Evolutionary conservation across 495 filamentous ascomycete genomes (phyloP), one percentile per base, ranked within the genome.

Genomic region (Sphaerosporella brunnea): DNA sequence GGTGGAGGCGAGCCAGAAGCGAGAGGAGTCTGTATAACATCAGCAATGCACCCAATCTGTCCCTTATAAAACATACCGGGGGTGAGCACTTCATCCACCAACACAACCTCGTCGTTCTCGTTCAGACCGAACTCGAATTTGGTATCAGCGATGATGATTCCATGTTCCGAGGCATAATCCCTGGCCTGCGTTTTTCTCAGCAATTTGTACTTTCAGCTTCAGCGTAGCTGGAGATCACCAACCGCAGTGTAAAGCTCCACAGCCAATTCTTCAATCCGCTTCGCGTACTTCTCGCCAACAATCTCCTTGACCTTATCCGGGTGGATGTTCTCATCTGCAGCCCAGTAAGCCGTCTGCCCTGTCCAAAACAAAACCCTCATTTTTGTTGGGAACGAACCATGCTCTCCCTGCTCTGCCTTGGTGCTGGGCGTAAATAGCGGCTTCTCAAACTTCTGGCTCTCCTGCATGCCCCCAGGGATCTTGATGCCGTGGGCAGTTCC

Each of bases 11-110:
- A 75, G 77, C 90, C 90, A 97, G 71, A 95, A 94, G 8, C 90
- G 76, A 10, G 79, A 85, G 36, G 77, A 82, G 60, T 90, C 83
- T 15, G 20, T 25, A 32, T 16, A 11, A 18, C n/a, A 20, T 18
- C 13, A 19, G 19, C 20, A 23, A n/a, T 20, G 9, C 26, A 18
- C 34, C 4, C 8, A 18, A 24, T 16, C 3, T 13, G 23, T n/a
- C 18, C 19, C 51, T 60, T 46, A 67, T 23, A 44, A 26, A 21
- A 47, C 55, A 43, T 36, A 59, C 57, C 57, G 34, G 58, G 79
- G 5, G 88, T 96, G 35, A 96, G 67, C 13, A 94, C 86, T 63
- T 97, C 90, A 60, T 97, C 90, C 3, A 90, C 75, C 15, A 95
- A 68, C 15, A 93, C 78, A 4, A 97, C 71, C 55, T 83, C 77